Base-by-base conservation (phyloP, 2,329 filamentous ascomycete species). In the Hypomyces perniciosus region DNA sequence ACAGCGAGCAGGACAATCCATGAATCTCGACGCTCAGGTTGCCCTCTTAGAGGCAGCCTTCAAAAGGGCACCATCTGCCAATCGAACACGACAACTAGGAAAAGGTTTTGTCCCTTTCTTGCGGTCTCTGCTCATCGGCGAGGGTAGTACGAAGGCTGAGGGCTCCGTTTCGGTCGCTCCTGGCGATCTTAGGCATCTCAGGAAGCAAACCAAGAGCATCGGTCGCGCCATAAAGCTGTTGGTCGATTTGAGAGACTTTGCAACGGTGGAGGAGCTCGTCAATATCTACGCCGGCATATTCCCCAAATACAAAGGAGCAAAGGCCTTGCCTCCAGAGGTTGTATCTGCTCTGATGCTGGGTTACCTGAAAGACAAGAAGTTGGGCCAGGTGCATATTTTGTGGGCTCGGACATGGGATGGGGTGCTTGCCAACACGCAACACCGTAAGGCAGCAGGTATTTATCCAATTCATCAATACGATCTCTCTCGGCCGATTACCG, bases 281-380 rank as follows among this genome's bases (percentile, higher is more conserved):
- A 69, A 77, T 30, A 62, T 79, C 44, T 86, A 81, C 59, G 66
- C 68, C 30, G 64, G 66, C 42, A 59, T 72, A 20, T 68, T 75
- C 29, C 68, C 69, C 1, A 54, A 68, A 13, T 59, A 63, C 33
- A 57, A 66, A 40, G 53, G 54, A 41, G 51, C 62, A 10, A 62
- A 69, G 8, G 54, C 65, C 1, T 68, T 79, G 12, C 79, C 84
- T 0, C 67, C 81, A 3, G 65, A 71, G 12, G 68, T 91, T 49
- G 68, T 88, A 26, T 74, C 76, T 45, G 77, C 84, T 7, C 67
- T 92, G 52, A 91, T 96, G 85, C 71, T 76, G 26, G 76, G 81
- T 1, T 78, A 87, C 61, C 70, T 81, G 40, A 71, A 75, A 46
- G 77, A 83, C 13, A 68, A 73, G 37, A 74, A 83, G 26, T 78